Percentiles rank a stretch among this genome's conserved stretches.
phyloP scores from a whole-genome alignment of 2,329 filamentous ascomycete genomes.

The Trichothecium sympodiale region DNA sequence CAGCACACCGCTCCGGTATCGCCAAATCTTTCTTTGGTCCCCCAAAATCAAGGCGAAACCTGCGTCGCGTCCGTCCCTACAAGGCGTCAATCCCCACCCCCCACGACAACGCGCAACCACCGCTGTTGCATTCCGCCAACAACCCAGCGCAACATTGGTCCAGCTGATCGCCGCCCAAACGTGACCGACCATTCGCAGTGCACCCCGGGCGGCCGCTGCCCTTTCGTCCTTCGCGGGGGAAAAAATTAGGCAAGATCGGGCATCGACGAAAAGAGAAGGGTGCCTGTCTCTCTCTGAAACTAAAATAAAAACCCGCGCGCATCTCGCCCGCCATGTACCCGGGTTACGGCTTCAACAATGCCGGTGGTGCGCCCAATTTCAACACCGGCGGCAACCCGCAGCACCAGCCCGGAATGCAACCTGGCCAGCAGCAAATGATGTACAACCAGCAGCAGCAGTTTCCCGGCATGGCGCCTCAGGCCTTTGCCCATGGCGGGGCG shows the following conservation, averaged over 20 bases:
- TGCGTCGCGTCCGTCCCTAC: no score
- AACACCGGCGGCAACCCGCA: slow-evolving; percentile 34
- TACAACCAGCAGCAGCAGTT: slow-evolving; percentile 47
- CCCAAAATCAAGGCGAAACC: no score
- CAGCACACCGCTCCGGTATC: no score
- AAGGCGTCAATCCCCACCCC: no score
- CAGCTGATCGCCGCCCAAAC: no score
- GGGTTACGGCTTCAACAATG: slow-evolving; percentile 44
- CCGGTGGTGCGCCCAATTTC: slow-evolving; percentile 36
- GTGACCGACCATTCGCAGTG: not conserved
- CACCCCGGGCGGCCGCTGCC: slow-evolving; percentile 1
- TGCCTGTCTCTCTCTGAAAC: not conserved
- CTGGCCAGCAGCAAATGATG: slow-evolving; percentile 27
- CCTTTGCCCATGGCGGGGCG: slow-evolving; percentile 37
- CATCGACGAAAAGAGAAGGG: not conserved
- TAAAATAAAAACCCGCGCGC: not conserved
- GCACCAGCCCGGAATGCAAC: slow-evolving; percentile 25
- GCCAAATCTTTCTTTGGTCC: no score
- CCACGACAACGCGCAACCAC: no score
- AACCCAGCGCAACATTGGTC: no score
- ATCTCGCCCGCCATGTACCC: slow-evolving; percentile 36
- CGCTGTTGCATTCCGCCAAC: no score
- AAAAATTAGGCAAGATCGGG: no score
- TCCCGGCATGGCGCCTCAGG: slow-evolving; percentile 39
- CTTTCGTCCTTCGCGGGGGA: not conserved